Evolutionary conservation across 2,329 filamentous ascomycete species (phyloP), one percentile per base, ranked within the genome.

Genomic region (Grosmannia penicillata): DNA sequence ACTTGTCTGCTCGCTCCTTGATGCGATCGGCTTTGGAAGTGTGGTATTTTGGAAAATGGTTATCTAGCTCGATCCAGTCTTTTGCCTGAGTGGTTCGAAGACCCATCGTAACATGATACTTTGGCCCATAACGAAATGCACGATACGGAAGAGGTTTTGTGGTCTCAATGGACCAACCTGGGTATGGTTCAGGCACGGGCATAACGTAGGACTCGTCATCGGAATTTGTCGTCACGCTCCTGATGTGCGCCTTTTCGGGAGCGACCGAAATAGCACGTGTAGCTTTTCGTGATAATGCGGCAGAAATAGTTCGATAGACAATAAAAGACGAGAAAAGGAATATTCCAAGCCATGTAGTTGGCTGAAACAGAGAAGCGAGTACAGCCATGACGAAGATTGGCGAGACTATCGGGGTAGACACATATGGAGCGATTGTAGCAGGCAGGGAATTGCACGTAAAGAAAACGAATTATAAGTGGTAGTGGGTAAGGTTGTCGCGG

Each of bases 61-160:
- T 87, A 57, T 93, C 85, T 21, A 93, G 70, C 57, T 93, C 82
- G 50, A 89, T 85, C 82, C 82, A 87, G 40, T 85, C 76, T 38
- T 79, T 70, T 57, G 73, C 76, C 24, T 72, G 63, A 60, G 83
- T 69, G 8, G 65, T 70, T n/a, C 82, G 70, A 3, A 89, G 63
- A 0, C 82, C 82, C 77, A 87, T 82, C 1, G 77, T 86, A 41
- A 83, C 68, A 50, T 81, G 70, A 55, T 86, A 85, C 44, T 76
- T 80, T 8, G 81, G 81, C 0, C 82, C 82, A 53, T 84, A 73
- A 48, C 78, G 72, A 55, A 89, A 89, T 0, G 82, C 80, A 6
- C 82, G 71, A 57, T 89, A 89, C 0, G 80, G 79, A 0, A 85
- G 68, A 0, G 82, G 82, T 43, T 79, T 78, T 2, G 78, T 82